Conservation (phyloP, 345 rosid genomes). For the Alliaria petiolata region DNA sequence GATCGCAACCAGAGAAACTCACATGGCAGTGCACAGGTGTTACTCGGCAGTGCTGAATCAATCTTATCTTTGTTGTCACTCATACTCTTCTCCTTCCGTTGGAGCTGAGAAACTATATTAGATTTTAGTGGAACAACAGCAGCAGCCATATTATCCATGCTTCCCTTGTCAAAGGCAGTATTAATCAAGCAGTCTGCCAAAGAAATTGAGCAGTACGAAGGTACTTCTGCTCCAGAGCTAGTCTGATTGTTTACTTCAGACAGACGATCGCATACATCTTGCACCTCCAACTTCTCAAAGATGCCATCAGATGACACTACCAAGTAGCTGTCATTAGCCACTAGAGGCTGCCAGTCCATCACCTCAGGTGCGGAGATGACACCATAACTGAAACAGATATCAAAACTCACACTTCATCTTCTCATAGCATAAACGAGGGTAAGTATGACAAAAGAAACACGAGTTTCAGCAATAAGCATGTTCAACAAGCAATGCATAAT, state of each 20-base stretch:
- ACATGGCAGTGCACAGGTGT: constrained; percentile 47
- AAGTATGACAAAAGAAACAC: not conserved
- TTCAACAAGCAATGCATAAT: not conserved
- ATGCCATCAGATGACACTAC: constrained; percentile 96
- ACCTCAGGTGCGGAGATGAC: constrained; percentile 91
- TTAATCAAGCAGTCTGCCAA: constrained; percentile 80
- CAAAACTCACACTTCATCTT: constrained; percentile 7
- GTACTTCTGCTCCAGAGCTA: constrained; percentile 34
- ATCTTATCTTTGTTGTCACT: constrained; percentile 34
- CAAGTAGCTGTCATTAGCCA: constrained; percentile 72
- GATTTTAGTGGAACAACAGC: constrained; percentile 71
- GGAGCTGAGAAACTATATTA: constrained; percentile 39
- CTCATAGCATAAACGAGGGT: not conserved
- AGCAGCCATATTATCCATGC: constrained; percentile 83
- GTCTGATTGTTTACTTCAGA: constrained; percentile 53
- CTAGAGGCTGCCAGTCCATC: constrained; percentile 69
- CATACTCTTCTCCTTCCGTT: constrained; percentile 34
- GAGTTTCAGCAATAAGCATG: constrained; percentile 5
- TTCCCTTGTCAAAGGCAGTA: constrained; percentile 71
- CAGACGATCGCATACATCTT: constrained; percentile 77
- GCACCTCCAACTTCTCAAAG: constrained; percentile 72
- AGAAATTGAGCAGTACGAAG: constrained; percentile 66
- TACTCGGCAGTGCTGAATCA: constrained; percentile 31
- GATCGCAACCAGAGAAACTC: constrained; percentile 22
- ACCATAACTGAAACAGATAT: constrained; percentile 52